phyloP scores from a whole-genome alignment of 495 filamentous ascomycete species.

The Bombardia bombarda region DNA sequence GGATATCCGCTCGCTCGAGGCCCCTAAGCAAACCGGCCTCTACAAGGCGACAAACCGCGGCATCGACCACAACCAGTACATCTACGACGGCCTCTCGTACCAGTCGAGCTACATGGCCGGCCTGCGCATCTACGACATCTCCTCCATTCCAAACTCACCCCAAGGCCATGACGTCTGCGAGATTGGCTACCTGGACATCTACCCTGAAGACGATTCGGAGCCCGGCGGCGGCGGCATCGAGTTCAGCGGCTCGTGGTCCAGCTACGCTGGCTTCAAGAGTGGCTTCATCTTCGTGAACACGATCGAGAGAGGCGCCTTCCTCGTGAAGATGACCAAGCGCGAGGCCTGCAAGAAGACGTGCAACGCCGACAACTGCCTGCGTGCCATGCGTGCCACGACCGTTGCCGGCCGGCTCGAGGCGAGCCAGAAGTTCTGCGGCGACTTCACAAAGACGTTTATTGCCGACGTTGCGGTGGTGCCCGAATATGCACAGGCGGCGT shows the following conservation, averaged over 20 bases:
- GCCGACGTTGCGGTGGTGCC: too few species aligned
- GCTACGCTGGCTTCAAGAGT: conserved; percentile 49
- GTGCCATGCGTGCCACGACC: too few species aligned
- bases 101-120: conserved; percentile 53
- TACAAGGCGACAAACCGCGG: conserved; percentile 38
- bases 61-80: conserved; percentile 57
- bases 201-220: conserved; percentile 50
- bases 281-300: conserved; percentile 52
- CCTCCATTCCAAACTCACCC: conserved; percentile 40
- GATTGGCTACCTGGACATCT: conserved; percentile 49
- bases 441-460: too few species aligned
- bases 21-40: conserved; percentile 44
- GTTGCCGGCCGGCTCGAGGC: too few species aligned
- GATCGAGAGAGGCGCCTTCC: conserved; percentile 52
- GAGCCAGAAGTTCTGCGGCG: too few species aligned
- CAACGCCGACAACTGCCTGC: too few species aligned
- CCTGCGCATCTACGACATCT: conserved; percentile 47
- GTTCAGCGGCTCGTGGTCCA: conserved; percentile 52
- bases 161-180: conserved; percentile 43
- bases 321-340: too few species aligned
- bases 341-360: too few species aligned
- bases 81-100: conserved; percentile 42
- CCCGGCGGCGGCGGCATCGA: conserved; percentile 43
- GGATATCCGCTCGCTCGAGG: conserved; percentile 41
- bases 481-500: too few species aligned